Percentiles rank a stretch among this genome's conserved stretches.
Conservation (phyloP, 805 yeast genomes). For the Vanderwaltozyma verrucispora region DNA sequence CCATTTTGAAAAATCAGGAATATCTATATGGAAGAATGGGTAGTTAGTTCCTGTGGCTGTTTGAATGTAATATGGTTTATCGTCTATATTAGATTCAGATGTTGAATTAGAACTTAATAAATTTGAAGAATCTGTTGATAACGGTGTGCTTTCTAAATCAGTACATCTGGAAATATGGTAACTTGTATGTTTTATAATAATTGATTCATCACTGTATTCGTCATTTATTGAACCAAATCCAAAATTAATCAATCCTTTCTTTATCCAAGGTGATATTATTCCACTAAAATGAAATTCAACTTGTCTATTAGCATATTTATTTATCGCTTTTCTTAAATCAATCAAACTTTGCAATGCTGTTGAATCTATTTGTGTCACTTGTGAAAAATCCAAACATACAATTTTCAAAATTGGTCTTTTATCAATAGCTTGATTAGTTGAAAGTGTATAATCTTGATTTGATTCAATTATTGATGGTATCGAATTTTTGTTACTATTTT, state of each 20-base stretch:
- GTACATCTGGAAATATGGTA: constrained; percentile 21
- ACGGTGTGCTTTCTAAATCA: constrained; percentile 3
- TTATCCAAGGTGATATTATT: constrained; percentile 76
- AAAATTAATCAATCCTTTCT: constrained; percentile 59
- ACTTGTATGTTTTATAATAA: constrained; percentile 25
- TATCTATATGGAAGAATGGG: constrained; percentile 30
- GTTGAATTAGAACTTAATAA: neutral
- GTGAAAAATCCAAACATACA: constrained; percentile 71
- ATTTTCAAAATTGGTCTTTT: constrained; percentile 58
- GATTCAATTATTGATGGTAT: too few species aligned
- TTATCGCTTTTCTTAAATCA: constrained; percentile 64
- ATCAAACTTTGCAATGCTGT: constrained; percentile 71
- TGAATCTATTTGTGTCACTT: constrained; percentile 65
- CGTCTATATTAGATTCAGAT: neutral
- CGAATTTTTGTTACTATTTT: too few species aligned
- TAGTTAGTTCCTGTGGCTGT: constrained; percentile 25
- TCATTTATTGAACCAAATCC: constrained; percentile 62
- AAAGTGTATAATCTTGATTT: too few species aligned
- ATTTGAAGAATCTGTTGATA: neutral
- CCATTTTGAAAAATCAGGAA: constrained; percentile 29
- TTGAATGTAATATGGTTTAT: constrained; percentile 9
- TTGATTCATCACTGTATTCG: constrained; percentile 26
- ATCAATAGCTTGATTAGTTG: constrained; percentile 23
- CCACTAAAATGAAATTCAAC: constrained; percentile 89
- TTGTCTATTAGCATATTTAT: constrained; percentile 65